phyloP scores from a whole-genome alignment of 2,329 filamentous ascomycete species.

The Penicillium sp. region DNA sequence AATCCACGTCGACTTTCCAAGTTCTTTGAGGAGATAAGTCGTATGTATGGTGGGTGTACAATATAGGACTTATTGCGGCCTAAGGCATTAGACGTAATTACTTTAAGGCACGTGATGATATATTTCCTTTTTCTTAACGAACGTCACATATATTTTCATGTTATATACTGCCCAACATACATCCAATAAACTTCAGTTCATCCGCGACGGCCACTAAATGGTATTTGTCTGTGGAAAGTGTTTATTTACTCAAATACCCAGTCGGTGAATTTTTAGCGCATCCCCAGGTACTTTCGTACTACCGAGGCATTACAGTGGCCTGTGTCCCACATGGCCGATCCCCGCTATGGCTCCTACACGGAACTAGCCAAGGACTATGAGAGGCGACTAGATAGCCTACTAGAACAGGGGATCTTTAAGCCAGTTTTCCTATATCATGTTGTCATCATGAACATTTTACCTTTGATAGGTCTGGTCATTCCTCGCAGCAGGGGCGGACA shows the following conservation, averaged over 20 bases:
- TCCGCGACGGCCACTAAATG: neutral
- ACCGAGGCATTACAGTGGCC: neutral
- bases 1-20: neutral
- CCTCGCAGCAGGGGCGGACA: constrained; percentile 35
- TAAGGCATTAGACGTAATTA: neutral
- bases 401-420: constrained; percentile 24
- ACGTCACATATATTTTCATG: neutral
- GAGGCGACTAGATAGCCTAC: constrained; percentile 17
- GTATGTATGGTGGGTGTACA: neutral
- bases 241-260: neutral
- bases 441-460: constrained; percentile 24
- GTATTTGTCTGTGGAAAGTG: neutral
- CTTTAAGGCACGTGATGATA: neutral
- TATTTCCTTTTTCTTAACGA: neutral
- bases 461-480: constrained; percentile 46
- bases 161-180: neutral
- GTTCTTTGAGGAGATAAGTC: neutral
- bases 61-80: neutral
- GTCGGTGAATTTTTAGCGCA: neutral
- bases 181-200: neutral
- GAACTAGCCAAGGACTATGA: constrained; percentile 21
- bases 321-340: constrained; percentile 22
- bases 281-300: neutral
- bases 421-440: constrained; percentile 33
- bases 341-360: constrained; percentile 22